phyloP scores from a whole-genome alignment of 345 rosid genomes.

The Citrus mangshanensis region DNA sequence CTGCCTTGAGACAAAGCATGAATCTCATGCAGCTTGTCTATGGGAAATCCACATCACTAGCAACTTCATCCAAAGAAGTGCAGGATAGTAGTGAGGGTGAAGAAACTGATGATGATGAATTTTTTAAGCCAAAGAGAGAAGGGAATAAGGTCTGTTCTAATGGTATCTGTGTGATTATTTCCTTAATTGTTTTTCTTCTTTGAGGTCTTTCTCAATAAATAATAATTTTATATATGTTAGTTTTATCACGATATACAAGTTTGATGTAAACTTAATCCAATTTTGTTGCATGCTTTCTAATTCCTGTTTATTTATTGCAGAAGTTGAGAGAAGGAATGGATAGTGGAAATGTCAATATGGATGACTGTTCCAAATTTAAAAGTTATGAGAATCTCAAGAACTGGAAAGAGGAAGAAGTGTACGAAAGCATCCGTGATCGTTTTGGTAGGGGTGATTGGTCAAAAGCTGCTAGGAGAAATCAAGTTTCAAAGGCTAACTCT shows the following conservation, averaged over 20 bases:
- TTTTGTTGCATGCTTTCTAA: neutral
- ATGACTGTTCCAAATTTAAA: conserved; percentile 77
- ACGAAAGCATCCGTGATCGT: conserved; percentile 76
- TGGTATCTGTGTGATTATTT: neutral
- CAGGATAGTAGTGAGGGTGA: conserved; percentile 50
- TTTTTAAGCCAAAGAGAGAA: conserved; percentile 86
- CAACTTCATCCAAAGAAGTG: conserved; percentile 31
- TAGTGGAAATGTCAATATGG: conserved; percentile 39
- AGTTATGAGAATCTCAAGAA: conserved; percentile 42
- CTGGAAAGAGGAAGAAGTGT: conserved; percentile 71
- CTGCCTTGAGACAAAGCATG: conserved; percentile 33
- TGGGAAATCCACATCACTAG: conserved; percentile 44
- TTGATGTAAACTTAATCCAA: neutral
- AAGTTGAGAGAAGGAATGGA: conserved; percentile 40
- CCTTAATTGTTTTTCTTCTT: neutral
- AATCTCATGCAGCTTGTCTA: conserved; percentile 85
- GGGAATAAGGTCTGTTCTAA: conserved; percentile 54
- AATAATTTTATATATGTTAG: neutral
- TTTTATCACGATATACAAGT: too few species aligned
- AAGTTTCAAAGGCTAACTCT: conserved; percentile 24
- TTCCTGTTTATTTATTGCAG: conserved; percentile 40
- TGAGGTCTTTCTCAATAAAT: too few species aligned
- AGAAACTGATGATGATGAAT: conserved; percentile 57
- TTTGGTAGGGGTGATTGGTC: conserved; percentile 90
- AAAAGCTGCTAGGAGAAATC: conserved; percentile 64